phyloP scores from a whole-genome alignment of 2,329 filamentous ascomycete genomes.

The Penicillium digitatum region DNA sequence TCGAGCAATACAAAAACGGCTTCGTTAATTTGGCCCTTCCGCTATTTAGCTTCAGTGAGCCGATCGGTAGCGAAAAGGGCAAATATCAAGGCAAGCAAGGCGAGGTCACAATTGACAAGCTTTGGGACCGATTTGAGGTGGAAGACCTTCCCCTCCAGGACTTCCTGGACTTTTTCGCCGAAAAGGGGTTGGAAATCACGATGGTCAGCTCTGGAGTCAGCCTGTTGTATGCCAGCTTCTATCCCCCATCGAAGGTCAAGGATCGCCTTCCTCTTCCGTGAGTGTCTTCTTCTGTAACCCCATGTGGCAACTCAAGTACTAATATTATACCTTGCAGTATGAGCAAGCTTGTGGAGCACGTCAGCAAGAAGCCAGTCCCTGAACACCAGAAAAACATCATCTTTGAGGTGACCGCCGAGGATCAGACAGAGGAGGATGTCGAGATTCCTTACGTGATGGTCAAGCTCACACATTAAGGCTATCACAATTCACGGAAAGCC shows the following conservation, averaged over 20 bases:
- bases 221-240: constrained; percentile 90
- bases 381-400: constrained; percentile 92
- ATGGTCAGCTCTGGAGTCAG: constrained; percentile 99
- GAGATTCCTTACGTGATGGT: constrained; percentile 97
- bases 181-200: constrained; percentile 73
- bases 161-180: constrained; percentile 76
- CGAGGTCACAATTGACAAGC: constrained; percentile 81
- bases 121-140: constrained; percentile 96
- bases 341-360: constrained; percentile 78
- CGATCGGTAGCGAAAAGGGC: constrained; percentile 88
- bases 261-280: constrained; percentile 71
- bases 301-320: constrained; percentile 14
- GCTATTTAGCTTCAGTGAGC: constrained; percentile 98
- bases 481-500: constrained; percentile 1
- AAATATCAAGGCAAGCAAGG: constrained; percentile 76
- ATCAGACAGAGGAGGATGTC: constrained; percentile 83
- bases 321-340: constrained; percentile 55
- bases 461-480: constrained; percentile 53
- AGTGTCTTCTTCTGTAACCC: constrained; percentile 33
- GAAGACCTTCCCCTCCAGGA: constrained; percentile 79
- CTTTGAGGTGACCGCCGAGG: constrained; percentile 92
- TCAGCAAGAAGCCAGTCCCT: constrained; percentile 89
- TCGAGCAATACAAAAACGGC: constrained; percentile 99
- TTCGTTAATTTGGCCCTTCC: constrained; percentile 95
- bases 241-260: constrained; percentile 75